Base-by-base conservation (phyloP, 1,139 yeast species). In the Scheffersomyces titani region DNA sequence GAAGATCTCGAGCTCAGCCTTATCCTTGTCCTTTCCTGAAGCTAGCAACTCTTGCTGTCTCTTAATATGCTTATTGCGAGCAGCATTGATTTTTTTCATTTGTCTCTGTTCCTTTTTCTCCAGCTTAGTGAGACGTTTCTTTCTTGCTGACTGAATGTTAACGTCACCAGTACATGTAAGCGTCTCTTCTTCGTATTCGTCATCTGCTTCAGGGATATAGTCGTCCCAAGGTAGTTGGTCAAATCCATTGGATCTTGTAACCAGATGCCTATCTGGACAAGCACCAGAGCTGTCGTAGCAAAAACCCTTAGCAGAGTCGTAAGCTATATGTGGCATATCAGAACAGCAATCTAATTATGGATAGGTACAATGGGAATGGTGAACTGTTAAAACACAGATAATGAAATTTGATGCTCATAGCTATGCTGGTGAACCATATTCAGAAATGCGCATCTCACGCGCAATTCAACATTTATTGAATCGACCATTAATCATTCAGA, bases 51-150 rank as follows among this genome's bases (percentile, higher is more conserved):
- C 70, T 46, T 61, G 61, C 40, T 61, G 64, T 44, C 71, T 57
- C 55, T 63, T 64, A 24, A 65, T 22, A 50, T 68, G 69, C 52
- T 62, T 63, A 19, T 65, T 63, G 46, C 67, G 56, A 3, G 71
- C 63, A 3, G 69, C 73, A 49, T 70, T 66, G 51, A 71, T 57
- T 57, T 73, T 74, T 59, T 72, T 76, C 59, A 64, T 67, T 50
- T 71, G 78, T 47, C 72, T 65, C 47, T 65, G 64, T 46, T 71
- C 71, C 53, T 70, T 71, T 57, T 71, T 72, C 55, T 74, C 75
- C 63, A 65, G 71, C 55, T 68, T 74, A 18, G 71, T 63, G 24
- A 69, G 60, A 58, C 65, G 72, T 56, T 65, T 66, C 54, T 46
- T 46, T 20, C 49, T 20, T 19, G 24, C 19, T 57, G 58, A 19